Percentiles rank a stretch among this genome's conserved stretches.
Conservation (phyloP, 1,139 yeast species). For the Nadsonia commutata region DNA sequence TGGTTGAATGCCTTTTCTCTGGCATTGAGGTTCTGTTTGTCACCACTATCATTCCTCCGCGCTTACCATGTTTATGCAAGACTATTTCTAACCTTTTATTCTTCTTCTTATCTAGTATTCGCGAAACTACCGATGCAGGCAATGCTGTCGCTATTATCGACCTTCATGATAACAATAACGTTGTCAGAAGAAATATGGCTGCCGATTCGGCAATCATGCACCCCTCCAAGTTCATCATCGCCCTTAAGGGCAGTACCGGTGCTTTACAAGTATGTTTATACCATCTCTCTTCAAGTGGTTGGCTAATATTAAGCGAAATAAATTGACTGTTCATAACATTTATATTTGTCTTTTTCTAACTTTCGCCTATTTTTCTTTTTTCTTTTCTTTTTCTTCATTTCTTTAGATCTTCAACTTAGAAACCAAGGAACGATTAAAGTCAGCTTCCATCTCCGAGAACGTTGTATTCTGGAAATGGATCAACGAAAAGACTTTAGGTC, state of each 20-base stretch:
- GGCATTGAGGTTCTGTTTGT: no score
- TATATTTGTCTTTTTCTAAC: not conserved
- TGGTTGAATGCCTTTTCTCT: no score
- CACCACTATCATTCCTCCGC: no score
- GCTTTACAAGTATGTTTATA: conserved; percentile 83
- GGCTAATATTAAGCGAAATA: not conserved
- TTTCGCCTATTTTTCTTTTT: not conserved
- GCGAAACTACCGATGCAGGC: conserved; percentile 64
- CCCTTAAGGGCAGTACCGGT: conserved; percentile 91
- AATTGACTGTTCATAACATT: not conserved
- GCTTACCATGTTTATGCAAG: no score
- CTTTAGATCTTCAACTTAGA: conserved; percentile 84
- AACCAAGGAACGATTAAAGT: conserved; percentile 76
- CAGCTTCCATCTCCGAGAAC: conserved; percentile 75
- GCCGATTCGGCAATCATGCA: conserved; percentile 98
- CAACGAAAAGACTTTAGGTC: conserved; percentile 54
- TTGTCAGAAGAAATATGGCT: conserved; percentile 80
- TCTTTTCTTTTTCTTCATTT: no score
- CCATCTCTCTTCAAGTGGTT: conserved; percentile 6
- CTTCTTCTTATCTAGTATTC: conserved; percentile 33
- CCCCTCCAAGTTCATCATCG: conserved; percentile 75
- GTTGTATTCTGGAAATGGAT: conserved; percentile 97
- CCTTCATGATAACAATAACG: conserved; percentile 57
- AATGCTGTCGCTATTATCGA: conserved; percentile 85
- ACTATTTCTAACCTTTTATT: not conserved